Conservation (phyloP, 441 rosid genomes). For the Populus hybrid region DNA sequence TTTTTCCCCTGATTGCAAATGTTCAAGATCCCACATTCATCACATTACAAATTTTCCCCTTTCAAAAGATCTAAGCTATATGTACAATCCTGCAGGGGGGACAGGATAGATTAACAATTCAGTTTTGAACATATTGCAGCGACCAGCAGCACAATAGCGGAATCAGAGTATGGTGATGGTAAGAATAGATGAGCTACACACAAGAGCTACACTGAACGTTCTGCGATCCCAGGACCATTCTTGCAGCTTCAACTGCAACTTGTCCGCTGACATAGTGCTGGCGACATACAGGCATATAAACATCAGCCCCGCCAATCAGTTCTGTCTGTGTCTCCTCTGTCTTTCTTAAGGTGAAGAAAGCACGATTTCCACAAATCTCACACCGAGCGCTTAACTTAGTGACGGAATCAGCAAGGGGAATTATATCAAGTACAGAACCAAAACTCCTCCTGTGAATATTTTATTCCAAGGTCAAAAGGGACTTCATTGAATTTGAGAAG, state of each 20-base stretch:
- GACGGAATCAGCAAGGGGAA: constrained; percentile 76
- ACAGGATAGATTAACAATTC: not conserved
- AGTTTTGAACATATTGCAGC: not conserved
- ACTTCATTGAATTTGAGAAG: not conserved
- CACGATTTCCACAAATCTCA: constrained; percentile 66
- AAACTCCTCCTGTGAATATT: constrained; percentile 61
- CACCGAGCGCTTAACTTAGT: constrained; percentile 71
- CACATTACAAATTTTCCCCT: not conserved
- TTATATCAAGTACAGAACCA: constrained; percentile 68
- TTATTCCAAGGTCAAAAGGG: constrained; percentile 6
- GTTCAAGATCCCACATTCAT: not conserved
- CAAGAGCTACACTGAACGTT: constrained; percentile 31
- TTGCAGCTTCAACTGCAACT: constrained; percentile 58
- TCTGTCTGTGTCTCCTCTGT: constrained; percentile 58
- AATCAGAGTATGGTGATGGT: not conserved
- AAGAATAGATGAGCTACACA: constrained; percentile 11
- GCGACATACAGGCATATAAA: constrained; percentile 83
- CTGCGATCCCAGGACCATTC: constrained; percentile 52
- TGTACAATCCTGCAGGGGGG: not conserved
- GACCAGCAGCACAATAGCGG: not conserved
- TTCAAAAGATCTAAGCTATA: not conserved
- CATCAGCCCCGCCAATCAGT: constrained; percentile 68
- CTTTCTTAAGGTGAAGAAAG: constrained; percentile 72
- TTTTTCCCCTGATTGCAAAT: not conserved
- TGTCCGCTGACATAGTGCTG: constrained; percentile 68